A percentile compares a stretch with the other conserved stretches of the same genome.
Conservation (phyloP, 345 rosid species). For the Fremontodendron californicum region DNA sequence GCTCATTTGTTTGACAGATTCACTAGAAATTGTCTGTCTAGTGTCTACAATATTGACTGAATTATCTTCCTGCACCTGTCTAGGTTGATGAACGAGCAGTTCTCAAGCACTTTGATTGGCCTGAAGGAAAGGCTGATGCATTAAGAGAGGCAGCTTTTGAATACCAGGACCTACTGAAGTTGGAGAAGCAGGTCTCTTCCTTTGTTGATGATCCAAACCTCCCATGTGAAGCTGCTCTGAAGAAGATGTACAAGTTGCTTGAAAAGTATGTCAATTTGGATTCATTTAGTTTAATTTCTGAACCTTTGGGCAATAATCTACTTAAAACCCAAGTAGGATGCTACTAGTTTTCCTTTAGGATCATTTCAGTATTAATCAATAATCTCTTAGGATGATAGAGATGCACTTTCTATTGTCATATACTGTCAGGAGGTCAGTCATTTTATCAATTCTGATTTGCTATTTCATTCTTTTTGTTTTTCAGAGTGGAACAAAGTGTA, state of each 20-base stretch:
- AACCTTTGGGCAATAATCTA: neutral
- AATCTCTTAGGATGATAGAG: neutral
- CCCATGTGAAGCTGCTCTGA: constrained; percentile 80
- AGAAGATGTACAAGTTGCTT: constrained; percentile 91
- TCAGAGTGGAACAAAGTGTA: constrained; percentile 87
- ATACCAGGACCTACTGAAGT: constrained; percentile 86
- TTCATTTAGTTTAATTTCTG: neutral
- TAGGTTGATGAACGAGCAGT: constrained; percentile 98
- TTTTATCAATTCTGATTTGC: neutral
- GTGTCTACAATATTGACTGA: neutral
- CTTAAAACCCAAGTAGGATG: neutral
- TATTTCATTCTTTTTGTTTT: constrained; percentile 6
- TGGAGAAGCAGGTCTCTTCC: constrained; percentile 75
- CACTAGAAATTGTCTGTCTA: neutral
- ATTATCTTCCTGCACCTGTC: constrained; percentile 12
- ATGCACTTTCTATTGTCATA: neutral
- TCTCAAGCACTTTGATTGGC: constrained; percentile 99
- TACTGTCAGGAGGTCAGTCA: neutral
- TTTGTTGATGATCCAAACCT: constrained; percentile 81
- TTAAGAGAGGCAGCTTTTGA: constrained; percentile 95
- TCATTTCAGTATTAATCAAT: neutral
- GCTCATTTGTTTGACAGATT: neutral
- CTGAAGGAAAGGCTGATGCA: constrained; percentile 97
- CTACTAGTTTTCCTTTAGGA: constrained; percentile 3
- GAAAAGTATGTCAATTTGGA: constrained; percentile 64